phyloP scores from a whole-genome alignment of 345 rosid species.

The Eucalyptus curtisii region DNA sequence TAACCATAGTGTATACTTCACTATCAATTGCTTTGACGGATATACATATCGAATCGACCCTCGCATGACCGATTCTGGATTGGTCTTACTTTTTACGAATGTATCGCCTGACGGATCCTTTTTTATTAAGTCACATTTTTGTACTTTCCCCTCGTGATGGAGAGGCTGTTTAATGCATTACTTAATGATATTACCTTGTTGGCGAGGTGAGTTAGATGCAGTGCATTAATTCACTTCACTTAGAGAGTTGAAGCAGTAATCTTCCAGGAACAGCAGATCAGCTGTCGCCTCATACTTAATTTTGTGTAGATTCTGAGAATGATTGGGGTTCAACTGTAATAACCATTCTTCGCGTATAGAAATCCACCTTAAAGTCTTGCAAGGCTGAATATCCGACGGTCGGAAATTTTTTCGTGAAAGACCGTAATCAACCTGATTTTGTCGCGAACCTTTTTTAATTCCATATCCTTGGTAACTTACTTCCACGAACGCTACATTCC shows the following conservation, averaged over 20 bases:
- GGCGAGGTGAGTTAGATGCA: neutral
- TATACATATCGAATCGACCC: neutral
- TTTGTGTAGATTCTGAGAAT: neutral
- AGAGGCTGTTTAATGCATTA: neutral
- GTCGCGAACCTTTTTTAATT: neutral
- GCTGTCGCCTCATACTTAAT: neutral
- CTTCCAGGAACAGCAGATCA: neutral
- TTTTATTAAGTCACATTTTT: neutral
- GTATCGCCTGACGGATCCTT: neutral
- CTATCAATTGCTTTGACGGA: neutral
- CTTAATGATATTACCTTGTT: neutral
- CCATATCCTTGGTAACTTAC: neutral
- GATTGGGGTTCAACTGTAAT: neutral
- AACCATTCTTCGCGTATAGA: neutral
- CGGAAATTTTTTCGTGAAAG: neutral
- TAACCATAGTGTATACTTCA: neutral
- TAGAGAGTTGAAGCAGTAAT: neutral
- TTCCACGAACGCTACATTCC: neutral
- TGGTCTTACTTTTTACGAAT: neutral
- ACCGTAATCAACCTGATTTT: neutral
- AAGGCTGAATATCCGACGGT: neutral
- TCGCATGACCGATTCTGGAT: neutral
- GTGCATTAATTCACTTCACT: neutral
- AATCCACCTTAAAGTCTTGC: neutral
- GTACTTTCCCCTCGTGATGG: neutral